These are phyloP conservation scores for Globisporangium acanthophoron DNA, from an alignment of 352 stramenopile species.

Conservation along the genomic window DNA sequence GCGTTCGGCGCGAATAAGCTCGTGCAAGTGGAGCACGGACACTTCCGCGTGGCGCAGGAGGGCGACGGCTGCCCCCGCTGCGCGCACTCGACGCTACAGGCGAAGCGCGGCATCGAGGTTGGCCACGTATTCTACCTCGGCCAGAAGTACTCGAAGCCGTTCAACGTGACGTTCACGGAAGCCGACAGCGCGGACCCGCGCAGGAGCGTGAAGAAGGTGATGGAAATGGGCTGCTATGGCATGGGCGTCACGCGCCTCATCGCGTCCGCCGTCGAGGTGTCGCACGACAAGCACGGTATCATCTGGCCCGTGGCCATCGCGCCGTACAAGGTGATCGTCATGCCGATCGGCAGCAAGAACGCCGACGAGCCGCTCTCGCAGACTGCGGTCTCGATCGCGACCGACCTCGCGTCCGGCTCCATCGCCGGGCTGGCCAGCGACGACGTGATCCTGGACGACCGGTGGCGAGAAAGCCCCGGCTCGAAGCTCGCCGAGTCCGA, in stretches of 20 bases:
- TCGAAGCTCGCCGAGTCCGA: conserved; percentile 82
- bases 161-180: conserved; percentile 52
- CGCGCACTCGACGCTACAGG: conserved; percentile 39
- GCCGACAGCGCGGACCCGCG: conserved; percentile 20
- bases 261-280: conserved; percentile 74
- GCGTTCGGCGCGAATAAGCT: background rate
- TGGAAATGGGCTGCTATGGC: conserved; percentile 89
- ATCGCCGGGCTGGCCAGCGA: conserved; percentile 26
- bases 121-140: conserved; percentile 87
- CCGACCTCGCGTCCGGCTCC: conserved; percentile 32
- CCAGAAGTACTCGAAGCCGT: conserved; percentile 86
- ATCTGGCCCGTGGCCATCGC: conserved; percentile 77
- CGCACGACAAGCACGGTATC: conserved; percentile 73
- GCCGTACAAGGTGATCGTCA: conserved; percentile 75
- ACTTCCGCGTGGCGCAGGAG: conserved; percentile 63
- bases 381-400: conserved; percentile 41
- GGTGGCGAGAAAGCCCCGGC: conserved; percentile 73
- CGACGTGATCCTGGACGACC: conserved; percentile 81
- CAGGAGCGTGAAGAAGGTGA: conserved; percentile 35
- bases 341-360: conserved; percentile 65
- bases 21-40: conserved; percentile 23
- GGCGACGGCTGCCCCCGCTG: conserved; percentile 64
- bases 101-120: conserved; percentile 85
- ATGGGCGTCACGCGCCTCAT: conserved; percentile 83
- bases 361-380: conserved; percentile 40